Evolutionary conservation across 345 rosid genomes (phyloP).

Genomic region (Turnera subulata): DNA sequence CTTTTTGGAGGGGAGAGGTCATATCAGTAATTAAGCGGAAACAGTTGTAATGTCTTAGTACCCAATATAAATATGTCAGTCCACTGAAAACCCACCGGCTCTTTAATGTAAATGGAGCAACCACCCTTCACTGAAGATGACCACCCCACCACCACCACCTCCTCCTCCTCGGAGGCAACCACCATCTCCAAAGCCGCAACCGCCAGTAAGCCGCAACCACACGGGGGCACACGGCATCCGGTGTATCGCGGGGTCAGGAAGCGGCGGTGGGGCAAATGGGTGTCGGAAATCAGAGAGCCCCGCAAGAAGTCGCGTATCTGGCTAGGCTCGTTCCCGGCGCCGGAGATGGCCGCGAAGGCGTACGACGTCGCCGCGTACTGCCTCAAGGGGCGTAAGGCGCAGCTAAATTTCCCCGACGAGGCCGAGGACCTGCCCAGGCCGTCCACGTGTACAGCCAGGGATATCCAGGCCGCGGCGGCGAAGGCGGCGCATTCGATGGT

Average conservation of each 20-base stretch:
- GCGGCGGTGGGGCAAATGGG: conserved; percentile 93
- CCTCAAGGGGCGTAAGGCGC: conserved; percentile 71
- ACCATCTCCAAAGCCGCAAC: conserved; percentile 1
- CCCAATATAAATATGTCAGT: conserved; percentile 28
- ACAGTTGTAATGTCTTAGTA: too few species aligned
- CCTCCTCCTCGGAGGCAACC: conserved; percentile 1
- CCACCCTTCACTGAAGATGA: conserved; percentile 38
- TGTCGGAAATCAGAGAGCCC: conserved; percentile 86
- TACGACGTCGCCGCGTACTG: conserved; percentile 80
- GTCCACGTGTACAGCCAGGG: conserved; percentile 53
- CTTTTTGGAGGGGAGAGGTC: too few species aligned
- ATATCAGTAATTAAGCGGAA: too few species aligned
- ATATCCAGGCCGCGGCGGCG: conserved; percentile 74
- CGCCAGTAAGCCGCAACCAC: neutral
- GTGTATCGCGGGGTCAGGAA: conserved; percentile 69
- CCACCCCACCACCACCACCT: conserved; percentile 8
- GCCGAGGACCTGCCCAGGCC: conserved; percentile 59
- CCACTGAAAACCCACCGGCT: neutral
- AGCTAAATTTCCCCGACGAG: conserved; percentile 73
- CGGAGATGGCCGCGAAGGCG: conserved; percentile 91
- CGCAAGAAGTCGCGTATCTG: conserved; percentile 79
- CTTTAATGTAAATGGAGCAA: conserved; percentile 40
- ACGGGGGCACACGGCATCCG: conserved; percentile 46
- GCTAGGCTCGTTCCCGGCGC: conserved; percentile 79
- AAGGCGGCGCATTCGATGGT: conserved; percentile 52